Evolutionary conservation across 2,329 filamentous ascomycete genomes (phyloP).

Genomic region (Colletotrichum cuscutae): DNA sequence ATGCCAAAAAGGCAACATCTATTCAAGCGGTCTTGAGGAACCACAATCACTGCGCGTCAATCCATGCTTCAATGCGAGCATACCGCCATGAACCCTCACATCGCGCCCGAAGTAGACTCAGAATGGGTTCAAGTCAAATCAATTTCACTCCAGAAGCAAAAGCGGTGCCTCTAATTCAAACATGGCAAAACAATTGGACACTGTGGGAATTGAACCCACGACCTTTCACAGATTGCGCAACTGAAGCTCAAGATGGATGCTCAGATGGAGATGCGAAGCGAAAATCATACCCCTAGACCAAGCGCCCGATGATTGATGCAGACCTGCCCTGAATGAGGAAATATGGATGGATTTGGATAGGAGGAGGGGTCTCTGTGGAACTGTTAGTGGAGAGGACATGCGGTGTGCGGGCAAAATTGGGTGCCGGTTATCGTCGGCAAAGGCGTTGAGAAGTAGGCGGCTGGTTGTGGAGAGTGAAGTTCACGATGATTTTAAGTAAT

Average conservation of each 20-base stretch:
- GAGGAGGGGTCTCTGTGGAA: neutral
- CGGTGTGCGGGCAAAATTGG: neutral
- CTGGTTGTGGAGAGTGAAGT: no score
- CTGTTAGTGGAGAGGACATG: neutral
- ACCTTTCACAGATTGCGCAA: constrained; percentile 1
- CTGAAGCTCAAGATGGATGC: neutral
- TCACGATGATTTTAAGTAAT: no score
- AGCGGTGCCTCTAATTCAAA: neutral
- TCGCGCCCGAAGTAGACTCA: no score
- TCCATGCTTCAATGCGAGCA: no score
- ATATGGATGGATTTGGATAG: neutral
- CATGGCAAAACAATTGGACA: neutral
- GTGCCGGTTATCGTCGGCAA: neutral
- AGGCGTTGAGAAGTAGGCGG: neutral
- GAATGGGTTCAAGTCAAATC: no score
- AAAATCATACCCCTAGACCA: constrained; percentile 14
- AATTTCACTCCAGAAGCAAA: neutral
- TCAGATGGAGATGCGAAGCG: neutral
- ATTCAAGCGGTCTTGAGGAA: no score
- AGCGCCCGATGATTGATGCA: neutral
- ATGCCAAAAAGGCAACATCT: no score
- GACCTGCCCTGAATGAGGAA: rapidly evolving
- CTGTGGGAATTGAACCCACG: constrained; percentile 13
- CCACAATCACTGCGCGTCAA: no score
- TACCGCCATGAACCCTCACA: no score